phyloP scores from a whole-genome alignment of 2,329 filamentous ascomycete species.

The Talaromyces atroroseus region DNA sequence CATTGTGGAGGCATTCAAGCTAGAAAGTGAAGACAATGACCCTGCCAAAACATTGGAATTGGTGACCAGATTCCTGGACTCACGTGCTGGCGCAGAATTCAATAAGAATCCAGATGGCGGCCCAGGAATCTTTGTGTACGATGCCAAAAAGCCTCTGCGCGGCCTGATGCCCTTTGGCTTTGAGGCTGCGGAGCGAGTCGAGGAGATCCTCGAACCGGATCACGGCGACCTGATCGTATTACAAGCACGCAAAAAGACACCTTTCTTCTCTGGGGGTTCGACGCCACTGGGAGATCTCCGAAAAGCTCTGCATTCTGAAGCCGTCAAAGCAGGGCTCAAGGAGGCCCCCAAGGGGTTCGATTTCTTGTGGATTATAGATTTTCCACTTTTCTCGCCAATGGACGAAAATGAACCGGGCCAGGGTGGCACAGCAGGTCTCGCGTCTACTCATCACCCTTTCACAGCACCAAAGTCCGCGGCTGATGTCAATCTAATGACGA shows the following conservation, averaged over 20 bases:
- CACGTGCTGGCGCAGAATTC: slow-evolving; percentile 53
- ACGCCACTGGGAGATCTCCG: slow-evolving; percentile 68
- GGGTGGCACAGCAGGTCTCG: slow-evolving; percentile 72
- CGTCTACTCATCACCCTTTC: slow-evolving; percentile 91
- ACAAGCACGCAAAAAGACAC: slow-evolving; percentile 65
- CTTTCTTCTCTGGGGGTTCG: slow-evolving; percentile 67
- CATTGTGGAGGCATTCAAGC: slow-evolving; percentile 67
- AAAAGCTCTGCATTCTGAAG: slow-evolving; percentile 61
- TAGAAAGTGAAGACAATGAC: slow-evolving; percentile 46
- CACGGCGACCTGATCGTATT: slow-evolving; percentile 76
- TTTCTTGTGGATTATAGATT: slow-evolving; percentile 83
- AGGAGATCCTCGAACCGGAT: slow-evolving; percentile 50
- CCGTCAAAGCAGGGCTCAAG: slow-evolving; percentile 59
- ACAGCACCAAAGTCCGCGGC: slow-evolving; percentile 70
- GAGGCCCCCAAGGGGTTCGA: slow-evolving; percentile 49
- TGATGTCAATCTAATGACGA: slow-evolving; percentile 70
- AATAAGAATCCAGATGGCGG: slow-evolving; percentile 67
- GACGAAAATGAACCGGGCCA: slow-evolving; percentile 68
- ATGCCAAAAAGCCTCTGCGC: slow-evolving; percentile 65
- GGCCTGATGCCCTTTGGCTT: slow-evolving; percentile 76
- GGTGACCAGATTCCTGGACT: slow-evolving; percentile 65
- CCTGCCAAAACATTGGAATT: slow-evolving; percentile 56
- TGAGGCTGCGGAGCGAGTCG: slow-evolving; percentile 57
- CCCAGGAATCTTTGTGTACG: slow-evolving; percentile 71
- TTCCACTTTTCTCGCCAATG: slow-evolving; percentile 81